Percentiles rank a stretch among this genome's conserved stretches.
Evolutionary conservation across 2,329 filamentous ascomycete species (phyloP).

Genomic region (Rhinocladiella mackenziei): DNA sequence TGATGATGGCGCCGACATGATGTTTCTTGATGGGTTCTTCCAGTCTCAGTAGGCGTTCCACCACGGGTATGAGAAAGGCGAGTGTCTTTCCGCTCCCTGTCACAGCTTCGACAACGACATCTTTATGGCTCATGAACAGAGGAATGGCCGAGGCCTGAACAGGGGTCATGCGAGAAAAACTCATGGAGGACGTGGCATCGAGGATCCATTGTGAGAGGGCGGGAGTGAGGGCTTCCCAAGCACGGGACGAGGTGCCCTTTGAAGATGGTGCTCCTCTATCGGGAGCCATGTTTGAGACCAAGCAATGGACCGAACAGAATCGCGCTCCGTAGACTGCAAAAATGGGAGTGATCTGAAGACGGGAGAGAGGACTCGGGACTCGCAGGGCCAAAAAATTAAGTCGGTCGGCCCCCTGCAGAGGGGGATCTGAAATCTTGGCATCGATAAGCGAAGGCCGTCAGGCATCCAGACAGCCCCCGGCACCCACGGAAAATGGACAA

Average conservation of each 20-base stretch:
- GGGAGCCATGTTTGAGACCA: conserved; percentile 24
- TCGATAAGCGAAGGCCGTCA: background rate
- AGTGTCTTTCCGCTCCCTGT: conserved; percentile 90
- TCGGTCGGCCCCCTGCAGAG: too few relatives aligned
- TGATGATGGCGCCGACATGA: conserved; percentile 84
- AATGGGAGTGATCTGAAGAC: background rate
- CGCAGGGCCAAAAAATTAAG: too few relatives aligned
- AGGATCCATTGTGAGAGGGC: conserved; percentile 77
- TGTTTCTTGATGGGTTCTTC: conserved; percentile 83
- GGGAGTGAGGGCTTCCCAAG: conserved; percentile 67
- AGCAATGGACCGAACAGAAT: background rate
- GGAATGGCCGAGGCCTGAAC: conserved; percentile 92
- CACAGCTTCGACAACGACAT: conserved; percentile 88
- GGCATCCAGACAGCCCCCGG: too few relatives aligned
- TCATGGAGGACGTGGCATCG: conserved; percentile 77
- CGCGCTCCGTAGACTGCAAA: too few relatives aligned
- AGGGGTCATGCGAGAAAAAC: conserved; percentile 82
- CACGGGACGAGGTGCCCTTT: conserved; percentile 48
- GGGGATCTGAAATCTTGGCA: too few relatives aligned
- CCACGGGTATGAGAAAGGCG: conserved; percentile 75
- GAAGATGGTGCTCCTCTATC: conserved; percentile 44
- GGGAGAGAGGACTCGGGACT: too few relatives aligned
- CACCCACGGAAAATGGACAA: too few relatives aligned
- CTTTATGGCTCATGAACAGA: conserved; percentile 82
- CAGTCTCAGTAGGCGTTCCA: conserved; percentile 74